A percentile compares a stretch with the other conserved stretches of the same genome.
Conservation (phyloP, 441 rosid genomes). For the Isatis lusitanica region DNA sequence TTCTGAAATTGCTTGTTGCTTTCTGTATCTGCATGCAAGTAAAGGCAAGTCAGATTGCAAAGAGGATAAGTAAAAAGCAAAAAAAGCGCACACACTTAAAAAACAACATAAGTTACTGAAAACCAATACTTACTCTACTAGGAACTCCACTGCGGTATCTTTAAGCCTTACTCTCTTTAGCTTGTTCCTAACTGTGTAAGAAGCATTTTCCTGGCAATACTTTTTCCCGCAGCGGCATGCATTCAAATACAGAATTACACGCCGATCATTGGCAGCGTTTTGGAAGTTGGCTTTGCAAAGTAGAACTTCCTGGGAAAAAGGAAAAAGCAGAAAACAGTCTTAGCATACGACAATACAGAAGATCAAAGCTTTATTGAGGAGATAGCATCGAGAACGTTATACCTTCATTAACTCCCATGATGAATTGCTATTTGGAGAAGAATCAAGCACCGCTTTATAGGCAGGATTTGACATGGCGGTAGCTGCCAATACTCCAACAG, state of each 20-base stretch:
- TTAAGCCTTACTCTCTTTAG: constrained; percentile 79
- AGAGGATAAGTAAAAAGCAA: background rate
- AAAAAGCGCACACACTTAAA: background rate
- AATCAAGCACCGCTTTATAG: constrained; percentile 96
- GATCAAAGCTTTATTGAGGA: constrained; percentile 7
- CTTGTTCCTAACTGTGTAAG: constrained; percentile 65
- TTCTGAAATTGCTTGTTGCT: constrained; percentile 44
- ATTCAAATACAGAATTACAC: constrained; percentile 68
- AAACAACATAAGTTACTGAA: constrained; percentile 6
- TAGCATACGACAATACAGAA: constrained; percentile 1
- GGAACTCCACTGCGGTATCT: constrained; percentile 61
- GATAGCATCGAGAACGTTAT: constrained; percentile 14
- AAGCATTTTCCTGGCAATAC: constrained; percentile 81
- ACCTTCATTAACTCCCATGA: constrained; percentile 99
- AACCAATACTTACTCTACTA: constrained; percentile 60
- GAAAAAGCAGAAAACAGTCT: constrained; percentile 7
- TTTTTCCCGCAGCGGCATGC: constrained; percentile 73
- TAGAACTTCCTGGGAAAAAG: constrained; percentile 74
- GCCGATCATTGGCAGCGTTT: constrained; percentile 69
- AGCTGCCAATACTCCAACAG: constrained; percentile 97
- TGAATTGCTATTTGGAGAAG: constrained; percentile 80
- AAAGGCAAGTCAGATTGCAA: constrained; percentile 20
- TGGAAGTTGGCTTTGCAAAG: constrained; percentile 80
- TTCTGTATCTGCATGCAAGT: constrained; percentile 58
- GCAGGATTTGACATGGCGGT: constrained; percentile 99